These are phyloP conservation scores for Mortierella sp. DNA, from an alignment of 371 early-diverging fungal genomes.

Conservation along the genomic window DNA sequence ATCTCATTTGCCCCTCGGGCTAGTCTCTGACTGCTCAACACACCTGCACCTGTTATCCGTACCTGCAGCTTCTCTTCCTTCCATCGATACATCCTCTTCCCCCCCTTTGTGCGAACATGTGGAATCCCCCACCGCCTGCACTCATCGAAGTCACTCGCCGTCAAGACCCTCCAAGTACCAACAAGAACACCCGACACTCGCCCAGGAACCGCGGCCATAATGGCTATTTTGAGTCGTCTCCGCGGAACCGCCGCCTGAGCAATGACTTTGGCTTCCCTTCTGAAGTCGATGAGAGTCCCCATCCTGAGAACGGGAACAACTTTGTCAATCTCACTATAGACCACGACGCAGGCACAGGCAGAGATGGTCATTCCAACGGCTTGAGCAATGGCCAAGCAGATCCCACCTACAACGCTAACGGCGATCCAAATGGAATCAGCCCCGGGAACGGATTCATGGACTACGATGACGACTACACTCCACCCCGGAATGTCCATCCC, in stretches of 20 bases:
- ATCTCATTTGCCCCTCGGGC: too few species aligned
- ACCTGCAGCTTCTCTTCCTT: background rate
- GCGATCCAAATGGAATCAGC: background rate
- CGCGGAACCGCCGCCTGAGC: background rate
- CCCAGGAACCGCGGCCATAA: background rate
- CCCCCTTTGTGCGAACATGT: constrained; percentile 8
- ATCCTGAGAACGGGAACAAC: background rate
- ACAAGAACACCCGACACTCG: background rate
- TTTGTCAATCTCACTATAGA: background rate
- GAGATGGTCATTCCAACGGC: background rate
- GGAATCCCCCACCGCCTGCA: constrained; percentile 27
- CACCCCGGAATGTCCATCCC: background rate
- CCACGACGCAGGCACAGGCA: background rate
- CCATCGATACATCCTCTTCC: background rate
- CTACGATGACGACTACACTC: background rate
- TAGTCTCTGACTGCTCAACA: too few species aligned
- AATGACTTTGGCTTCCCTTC: background rate
- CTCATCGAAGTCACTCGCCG: too few species aligned
- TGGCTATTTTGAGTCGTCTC: background rate
- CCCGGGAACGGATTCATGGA: constrained; percentile 2
- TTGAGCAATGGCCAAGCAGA: too few species aligned
- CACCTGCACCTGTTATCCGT: background rate
- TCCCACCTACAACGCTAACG: background rate
- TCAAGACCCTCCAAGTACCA: constrained; percentile 9
- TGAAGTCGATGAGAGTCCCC: background rate